Evolutionary conservation across 169 alveolate species (phyloP), one percentile per base, ranked within the genome.

Genomic region (Theileria luwenshuni): DNA sequence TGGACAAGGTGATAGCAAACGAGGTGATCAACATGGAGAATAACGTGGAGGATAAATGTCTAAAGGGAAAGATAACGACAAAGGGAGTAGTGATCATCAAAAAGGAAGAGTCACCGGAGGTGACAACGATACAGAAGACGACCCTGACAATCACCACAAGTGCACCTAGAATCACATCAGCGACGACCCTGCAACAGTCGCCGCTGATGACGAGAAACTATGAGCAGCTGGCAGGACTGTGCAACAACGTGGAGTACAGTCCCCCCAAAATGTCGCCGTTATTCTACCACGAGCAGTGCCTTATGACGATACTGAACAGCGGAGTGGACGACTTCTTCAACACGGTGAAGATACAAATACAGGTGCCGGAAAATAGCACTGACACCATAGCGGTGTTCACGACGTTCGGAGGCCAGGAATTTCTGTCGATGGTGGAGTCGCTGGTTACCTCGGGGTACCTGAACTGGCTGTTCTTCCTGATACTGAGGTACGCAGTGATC

Each of bases 391-490:
- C 79, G 38, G 85, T 81, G 47, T 56, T 56, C 21, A 67, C 86
- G 15, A 65, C 90, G 1, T 59, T 89, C 54, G 73, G 83, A 59
- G 85, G 79, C 52, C 69, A 84, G 28, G 77, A 63, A 60, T 72
- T 81, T 64, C 76, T 83, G 51, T 60, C 56, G 25, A 77, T 64
- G 67, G 90, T 84, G 38, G 93, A 84, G 35, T 80, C 77, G 33
- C 84, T 83, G 45, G 86, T 89, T 6, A 17, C 65, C 33, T 60
- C 76, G 35, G 87, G 90, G 52, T 70, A 86, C 69, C 86, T 77
- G 19, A 81, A 84, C 52, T 74, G 87, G 72, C 83, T 89, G 28
- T 72, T 89, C 58, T 84, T 83, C 67, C 75, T 85, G 33, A 77
- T 89, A 23, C 83, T 80, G 43, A 64, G 81, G 54, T 70, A 84